Evolutionary conservation across 306 rosid genomes (phyloP), one percentile per base, ranked within the genome.

Genomic region (Styphnolobium japonicum): DNA sequence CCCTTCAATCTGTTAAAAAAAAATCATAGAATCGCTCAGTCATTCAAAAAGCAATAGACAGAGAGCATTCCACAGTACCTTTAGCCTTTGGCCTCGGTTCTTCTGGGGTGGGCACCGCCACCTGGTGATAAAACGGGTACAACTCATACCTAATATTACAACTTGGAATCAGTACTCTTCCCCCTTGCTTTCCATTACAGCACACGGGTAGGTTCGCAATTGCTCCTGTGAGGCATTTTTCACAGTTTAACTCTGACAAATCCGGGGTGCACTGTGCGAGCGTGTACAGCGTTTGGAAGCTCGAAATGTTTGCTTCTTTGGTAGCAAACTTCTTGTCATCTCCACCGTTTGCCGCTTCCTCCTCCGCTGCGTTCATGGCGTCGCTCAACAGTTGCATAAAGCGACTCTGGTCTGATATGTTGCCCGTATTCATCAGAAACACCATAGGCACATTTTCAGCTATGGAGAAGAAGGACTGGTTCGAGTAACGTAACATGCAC

Each of bases 191-290:
- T 19, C 75, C 75, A 34, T 14, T 3, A 31, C 73, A 80, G 65
- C 71, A 79, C 10, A 10, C 8, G 0, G 85, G 69, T 6, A 79
- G 4, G 0, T 4, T 0, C 1, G 1, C n/a, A 16, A 16, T 23
- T 19, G 61, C 84, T 33, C 4, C 11, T 51, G 15, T 15, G 2
- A 85, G 81, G 45, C 84, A 82, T 16, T n/a, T 1, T 2, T 37
- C 22, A 23, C 89, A 86, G 7, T 16, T 64, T 6, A 29, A 2
- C 19, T 10, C 6, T 0, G 75, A 80, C 57, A 79, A 65, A 56
- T 70, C 85, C 1, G 85, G 86, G 8, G 82, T 83, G 64, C 89
- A 86, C 74, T 82, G 87, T 4, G 51, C 83, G 9, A 86, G 71
- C 67, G 80, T 70, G 51, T 80, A 76, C 25, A 86, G 6, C 2